These are phyloP conservation scores for Claviceps purpurea DNA, from an alignment of 2,329 filamentous ascomycete species.

Conservation along the genomic window DNA sequence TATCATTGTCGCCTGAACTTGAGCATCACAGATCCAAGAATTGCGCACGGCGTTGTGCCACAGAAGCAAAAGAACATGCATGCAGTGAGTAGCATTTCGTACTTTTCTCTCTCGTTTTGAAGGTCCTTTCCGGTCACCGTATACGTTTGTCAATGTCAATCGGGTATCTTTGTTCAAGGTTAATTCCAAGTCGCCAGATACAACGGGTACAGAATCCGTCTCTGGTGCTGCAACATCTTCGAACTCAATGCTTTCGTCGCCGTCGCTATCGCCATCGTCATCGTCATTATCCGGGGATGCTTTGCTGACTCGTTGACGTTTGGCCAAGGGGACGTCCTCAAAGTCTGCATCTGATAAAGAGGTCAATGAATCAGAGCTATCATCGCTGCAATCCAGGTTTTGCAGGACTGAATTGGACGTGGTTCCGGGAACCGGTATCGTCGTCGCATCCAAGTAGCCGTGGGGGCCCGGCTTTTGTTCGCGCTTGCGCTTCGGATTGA, in stretches of 20 bases:
- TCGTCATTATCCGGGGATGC: conserved; percentile 12
- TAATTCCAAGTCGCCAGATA: conserved; percentile 58
- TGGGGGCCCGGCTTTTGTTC: conserved; percentile 44
- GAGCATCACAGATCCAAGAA: conserved; percentile 64
- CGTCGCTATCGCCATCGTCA: conserved; percentile 12
- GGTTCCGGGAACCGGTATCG: conserved; percentile 29
- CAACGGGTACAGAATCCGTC: conserved; percentile 33
- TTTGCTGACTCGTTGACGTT: conserved; percentile 24
- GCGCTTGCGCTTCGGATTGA: conserved; percentile 3
- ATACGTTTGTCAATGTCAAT: conserved; percentile 46
- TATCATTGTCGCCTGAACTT: conserved; percentile 63
- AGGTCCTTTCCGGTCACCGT: conserved; percentile 64
- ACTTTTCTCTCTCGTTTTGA: conserved; percentile 74
- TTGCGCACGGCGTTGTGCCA: conserved; percentile 86
- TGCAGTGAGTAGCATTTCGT: conserved; percentile 65
- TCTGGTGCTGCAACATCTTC: conserved; percentile 53
- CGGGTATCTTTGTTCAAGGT: conserved; percentile 49
- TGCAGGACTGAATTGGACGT: conserved; percentile 28
- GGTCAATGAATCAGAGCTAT: conserved; percentile 35
- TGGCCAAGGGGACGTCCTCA: conserved; percentile 26
- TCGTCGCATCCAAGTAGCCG: conserved; percentile 43
- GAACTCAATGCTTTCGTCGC: conserved; percentile 35
- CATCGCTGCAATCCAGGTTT: conserved; percentile 29
- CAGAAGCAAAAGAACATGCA: conserved; percentile 78
- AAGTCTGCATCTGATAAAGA: conserved; percentile 47